These are phyloP conservation scores for Ophiognomonia clavigignenti-juglandacearum DNA, from an alignment of 2,329 filamentous ascomycete species.

Conservation along the genomic window DNA sequence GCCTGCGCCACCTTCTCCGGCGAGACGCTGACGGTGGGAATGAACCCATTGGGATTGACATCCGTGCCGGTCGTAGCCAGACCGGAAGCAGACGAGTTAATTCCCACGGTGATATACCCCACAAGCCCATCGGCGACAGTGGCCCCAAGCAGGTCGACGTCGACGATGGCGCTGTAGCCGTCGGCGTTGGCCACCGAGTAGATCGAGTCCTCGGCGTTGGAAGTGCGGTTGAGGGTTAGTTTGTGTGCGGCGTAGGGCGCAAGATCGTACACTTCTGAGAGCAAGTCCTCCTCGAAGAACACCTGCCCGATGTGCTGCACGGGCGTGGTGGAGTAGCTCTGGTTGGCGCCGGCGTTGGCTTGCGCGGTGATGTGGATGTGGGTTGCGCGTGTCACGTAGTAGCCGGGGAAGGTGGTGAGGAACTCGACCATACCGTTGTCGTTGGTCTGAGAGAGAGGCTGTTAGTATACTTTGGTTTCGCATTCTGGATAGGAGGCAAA, in stretches of 20 bases:
- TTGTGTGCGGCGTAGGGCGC: conserved; percentile 34
- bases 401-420: conserved; percentile 37
- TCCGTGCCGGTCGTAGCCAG: background rate
- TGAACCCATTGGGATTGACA: background rate
- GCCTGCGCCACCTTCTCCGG: conserved; percentile 4
- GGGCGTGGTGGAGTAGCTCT: background rate
- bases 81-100: conserved; percentile 32
- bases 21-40: conserved; percentile 7
- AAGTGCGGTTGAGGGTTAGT: conserved; percentile 34
- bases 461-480: too few relatives aligned
- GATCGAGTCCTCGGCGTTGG: conserved; percentile 37
- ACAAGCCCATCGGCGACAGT: conserved; percentile 43
- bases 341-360: background rate
- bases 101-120: conserved; percentile 45
- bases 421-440: conserved; percentile 35
- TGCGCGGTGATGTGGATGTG: conserved; percentile 29
- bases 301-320: conserved; percentile 50
- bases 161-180: conserved; percentile 38
- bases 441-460: too few relatives aligned
- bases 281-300: conserved; percentile 55
- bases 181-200: conserved; percentile 36
- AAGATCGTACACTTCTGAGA: conserved; percentile 39
- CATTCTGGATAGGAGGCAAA: too few relatives aligned
- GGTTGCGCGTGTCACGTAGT: conserved; percentile 35
- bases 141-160: conserved; percentile 53